Evolutionary conservation across 2,329 filamentous ascomycete genomes (phyloP).

Genomic region (Paramyrothecium sp.): DNA sequence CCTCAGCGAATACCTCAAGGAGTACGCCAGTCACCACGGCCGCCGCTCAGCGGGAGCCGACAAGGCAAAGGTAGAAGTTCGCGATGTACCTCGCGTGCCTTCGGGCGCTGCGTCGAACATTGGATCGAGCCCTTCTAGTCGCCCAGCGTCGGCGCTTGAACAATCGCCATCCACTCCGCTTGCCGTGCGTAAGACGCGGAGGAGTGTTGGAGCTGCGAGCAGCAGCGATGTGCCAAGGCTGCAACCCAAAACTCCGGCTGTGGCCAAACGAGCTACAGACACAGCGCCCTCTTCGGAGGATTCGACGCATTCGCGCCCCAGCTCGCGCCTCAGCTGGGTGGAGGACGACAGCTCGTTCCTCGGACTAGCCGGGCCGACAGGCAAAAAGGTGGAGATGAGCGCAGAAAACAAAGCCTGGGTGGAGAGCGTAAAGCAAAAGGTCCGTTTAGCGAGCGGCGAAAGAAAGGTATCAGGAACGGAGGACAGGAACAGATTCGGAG

Average conservation of each 20-base stretch:
- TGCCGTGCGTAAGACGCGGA: conserved; percentile 53
- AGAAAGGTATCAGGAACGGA: conserved; percentile 30
- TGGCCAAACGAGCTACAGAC: conserved; percentile 25
- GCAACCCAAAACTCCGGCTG: conserved; percentile 42
- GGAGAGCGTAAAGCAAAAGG: conserved; percentile 78
- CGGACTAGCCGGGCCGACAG: conserved; percentile 69
- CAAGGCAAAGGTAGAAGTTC: conserved; percentile 58
- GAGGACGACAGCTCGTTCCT: conserved; percentile 59
- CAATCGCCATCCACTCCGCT: conserved; percentile 45
- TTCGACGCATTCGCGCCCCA: conserved; percentile 47
- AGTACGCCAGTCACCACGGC: conserved; percentile 90
- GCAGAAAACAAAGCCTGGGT: conserved; percentile 78
- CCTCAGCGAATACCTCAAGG: conserved; percentile 87
- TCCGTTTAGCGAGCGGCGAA: conserved; percentile 67
- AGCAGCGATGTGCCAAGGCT: conserved; percentile 27
- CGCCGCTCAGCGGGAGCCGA: conserved; percentile 54
- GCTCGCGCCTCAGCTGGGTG: conserved; percentile 54
- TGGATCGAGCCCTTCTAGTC: conserved; percentile 40
- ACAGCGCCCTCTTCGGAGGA: conserved; percentile 43
- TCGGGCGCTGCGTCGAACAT: conserved; percentile 24
- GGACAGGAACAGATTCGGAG: conserved; percentile 54
- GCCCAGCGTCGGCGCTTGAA: conserved; percentile 38
- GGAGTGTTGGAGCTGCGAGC: conserved; percentile 35
- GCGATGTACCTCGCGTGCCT: conserved; percentile 40
- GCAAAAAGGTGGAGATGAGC: conserved; percentile 64